phyloP scores from a whole-genome alignment of 257 asterid species.

The Solanum stenotomum region DNA sequence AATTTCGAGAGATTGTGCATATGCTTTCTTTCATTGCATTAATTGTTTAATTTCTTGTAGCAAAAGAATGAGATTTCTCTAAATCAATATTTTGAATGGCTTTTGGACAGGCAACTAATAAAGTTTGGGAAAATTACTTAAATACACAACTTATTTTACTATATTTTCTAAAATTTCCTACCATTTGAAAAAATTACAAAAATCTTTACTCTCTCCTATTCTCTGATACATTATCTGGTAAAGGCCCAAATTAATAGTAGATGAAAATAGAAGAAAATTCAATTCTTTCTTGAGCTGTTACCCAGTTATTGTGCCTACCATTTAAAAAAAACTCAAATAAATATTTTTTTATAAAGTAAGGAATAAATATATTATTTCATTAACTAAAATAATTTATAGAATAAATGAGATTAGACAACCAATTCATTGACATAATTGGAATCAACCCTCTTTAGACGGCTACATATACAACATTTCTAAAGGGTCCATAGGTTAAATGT shows the following conservation, averaged over 20 bases:
- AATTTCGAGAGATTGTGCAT: background rate
- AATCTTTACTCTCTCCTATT: too few species aligned
- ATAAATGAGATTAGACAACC: background rate
- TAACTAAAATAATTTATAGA: background rate
- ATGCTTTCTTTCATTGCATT: background rate
- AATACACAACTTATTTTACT: too few species aligned
- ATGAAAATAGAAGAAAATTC: background rate
- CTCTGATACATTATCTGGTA: background rate
- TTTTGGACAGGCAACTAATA: background rate
- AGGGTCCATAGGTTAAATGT: background rate
- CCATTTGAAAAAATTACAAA: too few species aligned
- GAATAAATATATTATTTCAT: background rate
- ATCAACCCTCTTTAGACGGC: background rate
- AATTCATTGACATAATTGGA: background rate
- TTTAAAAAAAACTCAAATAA: too few species aligned
- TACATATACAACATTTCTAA: background rate
- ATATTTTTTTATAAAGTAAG: too few species aligned
- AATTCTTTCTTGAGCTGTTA: background rate
- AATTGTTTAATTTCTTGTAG: background rate
- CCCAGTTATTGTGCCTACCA: background rate
- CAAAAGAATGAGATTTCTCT: background rate
- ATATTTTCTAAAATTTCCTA: too few species aligned
- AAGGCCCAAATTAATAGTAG: background rate
- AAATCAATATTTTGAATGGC: background rate
- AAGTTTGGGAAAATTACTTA: background rate